A percentile compares a stretch with the other conserved stretches of the same genome.
Evolutionary conservation across 768 basidiomycete genomes (phyloP).

Genomic region (Dacryopinax primogenitus): DNA sequence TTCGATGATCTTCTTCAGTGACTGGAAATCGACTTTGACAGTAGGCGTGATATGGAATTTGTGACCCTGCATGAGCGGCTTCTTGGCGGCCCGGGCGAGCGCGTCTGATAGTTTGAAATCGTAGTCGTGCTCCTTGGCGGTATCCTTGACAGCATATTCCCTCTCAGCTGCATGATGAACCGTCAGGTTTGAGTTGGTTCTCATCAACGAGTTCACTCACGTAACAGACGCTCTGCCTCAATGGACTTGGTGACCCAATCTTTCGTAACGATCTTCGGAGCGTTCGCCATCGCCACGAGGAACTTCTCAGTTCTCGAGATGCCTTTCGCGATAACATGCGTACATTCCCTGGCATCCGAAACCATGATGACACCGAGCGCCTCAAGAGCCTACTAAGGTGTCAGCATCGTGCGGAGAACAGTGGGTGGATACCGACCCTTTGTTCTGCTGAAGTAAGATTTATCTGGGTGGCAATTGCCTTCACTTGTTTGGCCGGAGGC

Average conservation of each 20-base stretch:
- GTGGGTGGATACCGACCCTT: constrained; percentile 37
- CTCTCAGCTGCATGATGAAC: constrained; percentile 41
- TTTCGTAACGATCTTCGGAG: constrained; percentile 48
- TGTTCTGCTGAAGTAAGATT: constrained; percentile 42
- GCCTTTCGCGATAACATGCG: constrained; percentile 57
- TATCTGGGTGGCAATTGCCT: constrained; percentile 59
- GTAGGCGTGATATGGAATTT: constrained; percentile 65
- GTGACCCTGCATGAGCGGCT: constrained; percentile 46
- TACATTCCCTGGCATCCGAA: constrained; percentile 51
- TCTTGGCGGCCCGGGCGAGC: constrained; percentile 43
- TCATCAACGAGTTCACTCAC: constrained; percentile 36
- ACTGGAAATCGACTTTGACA: constrained; percentile 42
- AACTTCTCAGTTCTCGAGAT: constrained; percentile 82
- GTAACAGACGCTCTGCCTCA: constrained; percentile 43
- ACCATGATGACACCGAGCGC: constrained; percentile 57
- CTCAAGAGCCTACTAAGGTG: constrained; percentile 37
- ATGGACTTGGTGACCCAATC: constrained; percentile 58
- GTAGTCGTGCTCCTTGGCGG: constrained; percentile 50
- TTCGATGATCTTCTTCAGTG: constrained; percentile 51
- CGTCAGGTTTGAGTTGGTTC: background rate
- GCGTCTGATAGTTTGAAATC: constrained; percentile 50
- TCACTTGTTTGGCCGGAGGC: constrained; percentile 23
- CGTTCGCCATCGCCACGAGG: constrained; percentile 55
- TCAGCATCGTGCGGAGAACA: background rate
- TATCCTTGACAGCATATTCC: constrained; percentile 48